Percentiles rank a stretch among this genome's conserved stretches.
Evolutionary conservation across 306 rosid genomes (phyloP).

Genomic region (Astragalus glycyphyllos): DNA sequence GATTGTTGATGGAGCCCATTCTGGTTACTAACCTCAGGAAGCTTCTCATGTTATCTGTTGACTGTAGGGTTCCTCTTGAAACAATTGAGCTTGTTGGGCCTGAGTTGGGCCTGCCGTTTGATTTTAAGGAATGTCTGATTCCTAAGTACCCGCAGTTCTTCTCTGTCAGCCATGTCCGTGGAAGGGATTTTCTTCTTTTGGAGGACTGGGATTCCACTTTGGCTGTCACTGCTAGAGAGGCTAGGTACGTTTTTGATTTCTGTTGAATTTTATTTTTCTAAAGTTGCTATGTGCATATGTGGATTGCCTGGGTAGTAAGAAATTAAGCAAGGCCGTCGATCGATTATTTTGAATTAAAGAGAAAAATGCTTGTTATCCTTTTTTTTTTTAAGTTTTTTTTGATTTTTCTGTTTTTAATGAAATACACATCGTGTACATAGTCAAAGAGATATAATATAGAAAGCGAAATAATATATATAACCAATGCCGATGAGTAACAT

Average conservation of each 20-base stretch:
- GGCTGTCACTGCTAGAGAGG: constrained; percentile 67
- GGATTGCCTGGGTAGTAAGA: neutral
- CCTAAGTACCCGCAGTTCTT: constrained; percentile 66
- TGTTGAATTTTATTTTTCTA: neutral
- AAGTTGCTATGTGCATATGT: neutral
- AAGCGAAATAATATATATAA: too few species aligned
- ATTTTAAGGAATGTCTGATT: constrained; percentile 53
- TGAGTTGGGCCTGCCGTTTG: constrained; percentile 66
- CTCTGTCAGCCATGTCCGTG: constrained; percentile 55
- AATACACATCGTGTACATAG: too few species aligned
- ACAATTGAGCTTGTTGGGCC: constrained; percentile 61
- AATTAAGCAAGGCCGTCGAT: neutral
- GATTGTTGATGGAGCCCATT: constrained; percentile 70
- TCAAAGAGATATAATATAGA: too few species aligned
- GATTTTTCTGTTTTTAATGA: too few species aligned
- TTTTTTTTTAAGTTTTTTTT: too few species aligned
- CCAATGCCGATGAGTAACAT: too few species aligned
- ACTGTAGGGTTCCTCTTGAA: constrained; percentile 65
- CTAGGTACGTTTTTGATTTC: constrained; percentile 27
- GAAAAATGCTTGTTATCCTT: neutral
- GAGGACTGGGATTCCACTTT: constrained; percentile 86
- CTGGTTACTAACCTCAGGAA: constrained; percentile 70
- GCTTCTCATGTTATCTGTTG: constrained; percentile 77
- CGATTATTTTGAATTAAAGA: neutral
- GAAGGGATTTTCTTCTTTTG: constrained; percentile 60